These are phyloP conservation scores for Neurospora intermedia DNA, from an alignment of 495 filamentous ascomycete genomes.

Conservation along the genomic window DNA sequence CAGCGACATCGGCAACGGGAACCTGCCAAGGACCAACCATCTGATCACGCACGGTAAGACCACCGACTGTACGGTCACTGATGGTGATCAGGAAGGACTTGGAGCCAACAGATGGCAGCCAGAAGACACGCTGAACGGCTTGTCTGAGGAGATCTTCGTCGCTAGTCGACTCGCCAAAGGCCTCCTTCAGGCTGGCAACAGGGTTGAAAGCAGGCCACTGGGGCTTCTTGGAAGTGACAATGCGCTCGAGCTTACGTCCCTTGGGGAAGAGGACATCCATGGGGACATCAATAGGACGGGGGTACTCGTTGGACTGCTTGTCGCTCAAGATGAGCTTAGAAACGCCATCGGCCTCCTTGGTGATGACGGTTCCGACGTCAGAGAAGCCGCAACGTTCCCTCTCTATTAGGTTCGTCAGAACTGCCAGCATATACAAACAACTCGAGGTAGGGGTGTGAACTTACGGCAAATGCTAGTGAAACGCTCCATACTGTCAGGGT, in stretches of 20 bases:
- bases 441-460: slow-evolving; percentile 10
- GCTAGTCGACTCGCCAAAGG: slow-evolving; percentile 39
- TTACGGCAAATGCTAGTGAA: slow-evolving; percentile 71
- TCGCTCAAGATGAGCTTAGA: slow-evolving; percentile 73
- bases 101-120: slow-evolving; percentile 79
- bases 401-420: slow-evolving; percentile 15
- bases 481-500: slow-evolving; percentile 63
- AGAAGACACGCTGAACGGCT: slow-evolving; percentile 70
- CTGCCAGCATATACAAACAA: neutral
- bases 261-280: slow-evolving; percentile 90
- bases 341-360: slow-evolving; percentile 48
- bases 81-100: slow-evolving; percentile 98
- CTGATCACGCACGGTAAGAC: slow-evolving; percentile 80
- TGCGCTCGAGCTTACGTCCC: slow-evolving; percentile 69
- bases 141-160: slow-evolving; percentile 58
- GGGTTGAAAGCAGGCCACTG: slow-evolving; percentile 63
- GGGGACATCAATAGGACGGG: slow-evolving; percentile 78
- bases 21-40: slow-evolving; percentile 96
- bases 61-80: slow-evolving; percentile 83
- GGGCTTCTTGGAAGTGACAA: slow-evolving; percentile 63
- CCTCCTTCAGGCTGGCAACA: slow-evolving; percentile 27
- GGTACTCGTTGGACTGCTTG: slow-evolving; percentile 63
- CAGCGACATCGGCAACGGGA: slow-evolving; percentile 88
- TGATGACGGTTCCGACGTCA: slow-evolving; percentile 70
- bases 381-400: slow-evolving; percentile 92